Percentiles rank a stretch among this genome's conserved stretches.
These are phyloP conservation scores for Schizochytrium sp. DNA, from an alignment of 108 stramenopile species.

Conservation along the genomic window DNA sequence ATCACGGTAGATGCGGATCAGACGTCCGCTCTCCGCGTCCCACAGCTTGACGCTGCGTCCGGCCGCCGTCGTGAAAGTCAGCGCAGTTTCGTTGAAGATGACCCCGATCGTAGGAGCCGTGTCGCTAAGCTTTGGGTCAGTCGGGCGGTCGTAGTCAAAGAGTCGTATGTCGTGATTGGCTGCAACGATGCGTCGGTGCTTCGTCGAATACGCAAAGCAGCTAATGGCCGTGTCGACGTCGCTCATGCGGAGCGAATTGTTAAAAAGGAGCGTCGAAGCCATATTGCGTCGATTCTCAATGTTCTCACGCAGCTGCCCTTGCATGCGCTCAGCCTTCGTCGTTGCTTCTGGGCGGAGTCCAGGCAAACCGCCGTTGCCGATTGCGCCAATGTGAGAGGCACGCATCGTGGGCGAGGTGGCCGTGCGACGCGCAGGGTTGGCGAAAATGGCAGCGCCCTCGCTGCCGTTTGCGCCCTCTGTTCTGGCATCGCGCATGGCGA, in stretches of 20 bases:
- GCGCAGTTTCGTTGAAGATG: slow-evolving; percentile 34
- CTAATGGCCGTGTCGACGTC: neutral
- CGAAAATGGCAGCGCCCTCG: slow-evolving; percentile 28
- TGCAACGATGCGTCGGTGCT: slow-evolving; percentile 35
- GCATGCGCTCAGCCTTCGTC: neutral
- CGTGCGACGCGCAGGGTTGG: slow-evolving; percentile 23
- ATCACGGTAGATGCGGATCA: slow-evolving; percentile 25
- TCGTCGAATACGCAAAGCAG: neutral
- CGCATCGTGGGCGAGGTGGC: neutral
- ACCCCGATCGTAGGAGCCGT: slow-evolving; percentile 34
- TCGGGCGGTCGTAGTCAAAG: slow-evolving; percentile 46
- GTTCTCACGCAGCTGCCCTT: slow-evolving; percentile 17
- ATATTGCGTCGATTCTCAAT: neutral
- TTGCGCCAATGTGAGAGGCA: slow-evolving; percentile 18
- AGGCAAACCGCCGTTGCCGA: neutral
- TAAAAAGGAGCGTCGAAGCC: neutral
- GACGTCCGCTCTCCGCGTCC: slow-evolving; percentile 42
- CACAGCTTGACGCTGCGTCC: slow-evolving; percentile 35
- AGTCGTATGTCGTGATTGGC: slow-evolving; percentile 39
- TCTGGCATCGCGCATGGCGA: slow-evolving; percentile 21
- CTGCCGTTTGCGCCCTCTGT: slow-evolving; percentile 21
- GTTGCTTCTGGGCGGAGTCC: neutral
- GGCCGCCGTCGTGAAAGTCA: slow-evolving; percentile 37
- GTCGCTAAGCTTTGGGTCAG: slow-evolving; percentile 45
- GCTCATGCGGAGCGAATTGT: neutral